These are phyloP conservation scores for Flaveria trinervia DNA, from an alignment of 129 eudicot genomes.

Conservation along the genomic window DNA sequence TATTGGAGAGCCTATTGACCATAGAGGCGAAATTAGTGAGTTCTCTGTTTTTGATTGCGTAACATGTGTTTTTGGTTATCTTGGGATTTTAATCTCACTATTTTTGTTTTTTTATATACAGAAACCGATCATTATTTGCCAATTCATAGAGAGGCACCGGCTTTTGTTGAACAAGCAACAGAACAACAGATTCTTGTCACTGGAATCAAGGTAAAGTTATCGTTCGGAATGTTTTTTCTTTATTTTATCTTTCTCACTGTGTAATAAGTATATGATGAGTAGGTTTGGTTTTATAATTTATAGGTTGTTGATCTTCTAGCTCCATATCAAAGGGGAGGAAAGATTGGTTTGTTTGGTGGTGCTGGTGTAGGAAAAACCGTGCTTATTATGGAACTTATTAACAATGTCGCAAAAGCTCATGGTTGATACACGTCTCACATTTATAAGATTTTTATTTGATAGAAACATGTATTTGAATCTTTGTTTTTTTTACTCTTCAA, in stretches of 20 bases:
- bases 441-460: background rate
- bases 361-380: slow-evolving; percentile 98
- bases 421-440: slow-evolving; percentile 40
- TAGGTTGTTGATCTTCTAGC: slow-evolving; percentile 98
- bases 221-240: background rate
- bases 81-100: slow-evolving; percentile 5
- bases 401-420: slow-evolving; percentile 98
- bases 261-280: background rate
- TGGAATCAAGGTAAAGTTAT: slow-evolving; percentile 73
- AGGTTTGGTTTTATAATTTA: slow-evolving; percentile 24
- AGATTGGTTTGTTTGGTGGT: slow-evolving; percentile 98
- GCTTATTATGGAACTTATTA: slow-evolving; percentile 97
- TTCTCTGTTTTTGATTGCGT: background rate
- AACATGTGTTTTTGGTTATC: background rate
- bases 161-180: slow-evolving; percentile 97
- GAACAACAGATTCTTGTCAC: slow-evolving; percentile 95
- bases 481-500: background rate
- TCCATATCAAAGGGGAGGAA: slow-evolving; percentile 98
- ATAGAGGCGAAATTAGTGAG: slow-evolving; percentile 84
- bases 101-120: slow-evolving; percentile 24
- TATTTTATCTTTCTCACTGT: background rate
- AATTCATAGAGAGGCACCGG: slow-evolving; percentile 92
- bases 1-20: slow-evolving; percentile 94
- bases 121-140: slow-evolving; percentile 89
- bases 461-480: background rate